These are phyloP conservation scores for Penicillium digitatum DNA, from an alignment of 2,329 filamentous ascomycete species.

Conservation along the genomic window DNA sequence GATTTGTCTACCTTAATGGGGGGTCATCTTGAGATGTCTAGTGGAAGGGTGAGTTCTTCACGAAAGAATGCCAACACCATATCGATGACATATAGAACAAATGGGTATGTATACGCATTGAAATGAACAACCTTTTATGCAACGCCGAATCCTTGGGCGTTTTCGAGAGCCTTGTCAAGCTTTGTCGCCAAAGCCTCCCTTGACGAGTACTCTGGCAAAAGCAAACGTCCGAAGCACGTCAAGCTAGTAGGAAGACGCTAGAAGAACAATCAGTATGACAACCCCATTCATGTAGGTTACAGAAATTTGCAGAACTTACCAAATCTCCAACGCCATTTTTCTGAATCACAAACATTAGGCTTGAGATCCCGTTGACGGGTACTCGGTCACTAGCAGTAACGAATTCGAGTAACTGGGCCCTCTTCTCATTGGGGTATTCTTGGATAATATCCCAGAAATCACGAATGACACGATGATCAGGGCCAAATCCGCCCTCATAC, in stretches of 20 bases:
- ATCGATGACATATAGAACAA: conserved; percentile 10
- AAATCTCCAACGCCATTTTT: conserved; percentile 64
- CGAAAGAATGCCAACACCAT: not conserved
- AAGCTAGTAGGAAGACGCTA: conserved; percentile 72
- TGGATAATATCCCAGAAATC: conserved; percentile 85
- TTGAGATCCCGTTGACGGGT: conserved; percentile 78
- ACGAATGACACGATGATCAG: conserved; percentile 63
- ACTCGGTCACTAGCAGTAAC: conserved; percentile 90
- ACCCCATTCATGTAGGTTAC: not conserved
- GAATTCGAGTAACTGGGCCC: conserved; percentile 78
- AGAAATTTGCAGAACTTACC: conserved; percentile 27
- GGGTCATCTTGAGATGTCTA: not conserved
- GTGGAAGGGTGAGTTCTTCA: not conserved
- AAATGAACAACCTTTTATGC: conserved; percentile 45
- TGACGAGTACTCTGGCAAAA: conserved; percentile 76
- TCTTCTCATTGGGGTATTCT: conserved; percentile 59
- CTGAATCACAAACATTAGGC: conserved; percentile 79
- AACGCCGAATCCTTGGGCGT: conserved; percentile 85
- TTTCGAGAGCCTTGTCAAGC: conserved; percentile 79
- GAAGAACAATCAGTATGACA: conserved; percentile 7
- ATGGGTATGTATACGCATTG: conserved; percentile 17
- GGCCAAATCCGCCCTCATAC: conserved; percentile 75
- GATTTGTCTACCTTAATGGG: conserved; percentile 9
- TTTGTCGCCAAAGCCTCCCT: conserved; percentile 68
- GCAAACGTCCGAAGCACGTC: conserved; percentile 86